phyloP scores from a whole-genome alignment of 169 alveolate genomes.

The Plasmodium adleri region DNA sequence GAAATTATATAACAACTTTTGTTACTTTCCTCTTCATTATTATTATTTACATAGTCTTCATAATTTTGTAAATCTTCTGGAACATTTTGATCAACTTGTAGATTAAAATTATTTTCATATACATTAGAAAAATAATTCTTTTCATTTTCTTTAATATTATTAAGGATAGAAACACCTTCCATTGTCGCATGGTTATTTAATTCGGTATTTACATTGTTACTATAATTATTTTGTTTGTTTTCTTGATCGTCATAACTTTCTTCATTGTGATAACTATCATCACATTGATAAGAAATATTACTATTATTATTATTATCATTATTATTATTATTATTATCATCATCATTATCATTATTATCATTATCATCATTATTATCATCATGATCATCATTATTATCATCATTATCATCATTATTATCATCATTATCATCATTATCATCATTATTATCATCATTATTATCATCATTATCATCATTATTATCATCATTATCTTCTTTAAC shows the following conservation, averaged over 20 bases:
- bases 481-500: background rate
- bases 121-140: background rate
- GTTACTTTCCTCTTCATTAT: slow-evolving; percentile 13
- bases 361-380: background rate
- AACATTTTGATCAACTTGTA: background rate
- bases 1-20: slow-evolving; percentile 56
- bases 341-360: background rate
- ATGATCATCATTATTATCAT: background rate
- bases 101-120: background rate
- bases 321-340: background rate
- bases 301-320: background rate
- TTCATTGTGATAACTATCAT: background rate
- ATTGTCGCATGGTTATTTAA: background rate
- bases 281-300: no score
- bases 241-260: background rate
- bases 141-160: background rate
- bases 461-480: background rate
- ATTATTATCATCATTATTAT: background rate
- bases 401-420: background rate
- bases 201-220: background rate
- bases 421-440: background rate
- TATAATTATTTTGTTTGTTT: background rate
- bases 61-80: background rate
- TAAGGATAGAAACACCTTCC: background rate
- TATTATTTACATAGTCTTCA: slow-evolving; percentile 12